Evolutionary conservation across 2,329 filamentous ascomycete genomes (phyloP).

Genomic region (Fusarium oxysporum): DNA sequence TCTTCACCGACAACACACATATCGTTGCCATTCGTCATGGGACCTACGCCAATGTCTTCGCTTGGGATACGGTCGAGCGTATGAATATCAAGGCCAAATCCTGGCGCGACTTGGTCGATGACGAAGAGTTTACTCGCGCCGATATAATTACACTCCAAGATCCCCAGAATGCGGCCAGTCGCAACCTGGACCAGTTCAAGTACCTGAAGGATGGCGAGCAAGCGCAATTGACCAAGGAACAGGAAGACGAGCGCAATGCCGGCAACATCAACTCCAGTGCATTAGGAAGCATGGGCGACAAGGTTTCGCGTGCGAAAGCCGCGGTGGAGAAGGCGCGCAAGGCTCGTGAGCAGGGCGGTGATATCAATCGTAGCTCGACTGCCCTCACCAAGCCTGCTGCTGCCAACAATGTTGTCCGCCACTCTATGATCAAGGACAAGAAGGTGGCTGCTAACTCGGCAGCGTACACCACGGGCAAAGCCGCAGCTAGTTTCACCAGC

Average conservation of each 20-base stretch:
- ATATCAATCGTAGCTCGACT: slow-evolving; percentile 66
- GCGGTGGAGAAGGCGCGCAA: slow-evolving; percentile 91
- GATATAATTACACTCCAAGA: slow-evolving; percentile 98
- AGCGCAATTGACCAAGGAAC: slow-evolving; percentile 74
- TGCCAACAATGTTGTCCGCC: slow-evolving; percentile 44
- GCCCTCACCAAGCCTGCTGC: slow-evolving; percentile 54
- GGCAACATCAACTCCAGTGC: slow-evolving; percentile 82
- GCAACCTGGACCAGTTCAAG: slow-evolving; percentile 89
- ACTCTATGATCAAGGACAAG: slow-evolving; percentile 62
- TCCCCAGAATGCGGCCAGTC: slow-evolving; percentile 85
- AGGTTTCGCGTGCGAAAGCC: slow-evolving; percentile 91
- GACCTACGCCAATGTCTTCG: slow-evolving; percentile 92
- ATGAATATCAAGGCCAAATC: slow-evolving; percentile 98
- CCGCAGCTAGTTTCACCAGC: slow-evolving; percentile 94
- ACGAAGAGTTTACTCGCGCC: slow-evolving; percentile 85
- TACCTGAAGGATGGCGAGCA: slow-evolving; percentile 85
- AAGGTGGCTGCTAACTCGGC: slow-evolving; percentile 85
- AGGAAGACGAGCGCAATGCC: slow-evolving; percentile 73
- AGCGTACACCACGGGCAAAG: slow-evolving; percentile 87
- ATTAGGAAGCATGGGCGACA: slow-evolving; percentile 80
- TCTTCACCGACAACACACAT: slow-evolving; percentile 97
- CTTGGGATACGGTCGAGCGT: slow-evolving; percentile 93
- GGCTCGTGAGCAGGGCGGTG: slow-evolving; percentile 71
- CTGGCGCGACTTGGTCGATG: slow-evolving; percentile 91
- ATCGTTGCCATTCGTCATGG: slow-evolving; percentile 86